Evolutionary conservation across 441 rosid species (phyloP), one percentile per base, ranked within the genome.

Genomic region (Aleurites moluccanus): DNA sequence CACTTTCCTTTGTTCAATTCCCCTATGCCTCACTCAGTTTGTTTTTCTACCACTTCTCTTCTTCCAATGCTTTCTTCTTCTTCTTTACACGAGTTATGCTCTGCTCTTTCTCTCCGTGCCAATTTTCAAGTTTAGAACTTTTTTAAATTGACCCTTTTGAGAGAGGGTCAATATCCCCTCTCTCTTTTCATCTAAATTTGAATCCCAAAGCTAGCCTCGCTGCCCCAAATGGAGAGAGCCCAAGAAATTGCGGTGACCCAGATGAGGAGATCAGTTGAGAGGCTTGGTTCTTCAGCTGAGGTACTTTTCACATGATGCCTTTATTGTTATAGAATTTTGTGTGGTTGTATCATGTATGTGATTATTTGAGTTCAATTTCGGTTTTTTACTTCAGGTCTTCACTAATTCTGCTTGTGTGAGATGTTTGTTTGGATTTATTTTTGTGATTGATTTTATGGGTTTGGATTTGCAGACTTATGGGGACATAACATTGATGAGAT

Each of bases 251-350:
- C 83, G 0, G 70, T 94, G 81, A 81, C 93, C 85, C 89, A 85
- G 89, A 76, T 92, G 83, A 87, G 88, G 83, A 82, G 84, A 79
- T 92, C 90, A 18, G 83, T 88, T 68, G 76, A 88, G 72, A 89
- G 81, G 69, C 90, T 89, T 64, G 93, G 92, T 74, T 88, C 86
- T 80, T 88, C 93, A 69, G 78, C 90, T 11, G 86, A 87, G 92
- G 98, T 42, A 21, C 28, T 3, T 62, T 78, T 62, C 42, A 9
- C 4, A 11, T 35, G 20, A 25, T 62, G 47, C 38, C 38, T 20
- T 47, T 8, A 27, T 21, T 20, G 16, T 44, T 8, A 3, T 56
- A 14, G 23, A 9, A 3, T 42, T 16, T 6, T 21, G 7, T 49
- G 33, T n/a, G 55, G n/a, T 7, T 64, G 18, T 57, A 5, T 57